Conservation (phyloP, 352 stramenopile species). For the Discostella stelligera region DNA sequence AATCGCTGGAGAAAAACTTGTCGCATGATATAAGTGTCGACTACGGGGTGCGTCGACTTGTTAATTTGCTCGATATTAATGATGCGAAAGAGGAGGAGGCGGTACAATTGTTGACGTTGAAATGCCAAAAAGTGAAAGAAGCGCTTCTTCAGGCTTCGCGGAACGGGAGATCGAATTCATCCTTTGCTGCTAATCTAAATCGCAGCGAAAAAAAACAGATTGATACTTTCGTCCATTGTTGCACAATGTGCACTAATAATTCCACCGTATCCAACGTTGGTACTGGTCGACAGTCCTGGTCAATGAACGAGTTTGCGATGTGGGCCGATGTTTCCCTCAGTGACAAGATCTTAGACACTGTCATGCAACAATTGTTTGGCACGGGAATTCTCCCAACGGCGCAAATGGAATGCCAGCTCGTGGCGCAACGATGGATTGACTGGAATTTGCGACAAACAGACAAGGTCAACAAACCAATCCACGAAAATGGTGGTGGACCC, state of each 20-base stretch:
- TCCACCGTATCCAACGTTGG: conserved; percentile 3
- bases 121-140: conserved; percentile 31
- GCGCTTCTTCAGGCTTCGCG: conserved; percentile 10
- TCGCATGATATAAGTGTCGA: neutral
- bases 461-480: neutral
- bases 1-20: neutral
- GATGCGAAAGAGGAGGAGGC: conserved; percentile 2
- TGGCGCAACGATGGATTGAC: conserved; percentile 64
- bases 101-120: conserved; percentile 6
- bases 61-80: neutral
- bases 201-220: conserved; percentile 7
- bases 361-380: conserved; percentile 70
- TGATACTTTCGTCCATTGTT: conserved; percentile 14
- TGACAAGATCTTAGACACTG: conserved; percentile 58
- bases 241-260: neutral
- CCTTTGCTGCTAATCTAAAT: neutral
- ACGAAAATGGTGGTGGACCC: conserved; percentile 6
- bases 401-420: conserved; percentile 61
- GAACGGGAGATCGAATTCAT: conserved; percentile 3
- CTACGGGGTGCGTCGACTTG: conserved; percentile 18
- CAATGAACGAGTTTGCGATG: conserved; percentile 64
- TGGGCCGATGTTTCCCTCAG: conserved; percentile 63
- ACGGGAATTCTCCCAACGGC: conserved; percentile 63
- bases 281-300: conserved; percentile 28
- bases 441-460: conserved; percentile 58